Percentiles rank a stretch among this genome's conserved stretches.
These are phyloP conservation scores for Hevea brasiliensis DNA, from an alignment of 345 rosid genomes.

Conservation along the genomic window DNA sequence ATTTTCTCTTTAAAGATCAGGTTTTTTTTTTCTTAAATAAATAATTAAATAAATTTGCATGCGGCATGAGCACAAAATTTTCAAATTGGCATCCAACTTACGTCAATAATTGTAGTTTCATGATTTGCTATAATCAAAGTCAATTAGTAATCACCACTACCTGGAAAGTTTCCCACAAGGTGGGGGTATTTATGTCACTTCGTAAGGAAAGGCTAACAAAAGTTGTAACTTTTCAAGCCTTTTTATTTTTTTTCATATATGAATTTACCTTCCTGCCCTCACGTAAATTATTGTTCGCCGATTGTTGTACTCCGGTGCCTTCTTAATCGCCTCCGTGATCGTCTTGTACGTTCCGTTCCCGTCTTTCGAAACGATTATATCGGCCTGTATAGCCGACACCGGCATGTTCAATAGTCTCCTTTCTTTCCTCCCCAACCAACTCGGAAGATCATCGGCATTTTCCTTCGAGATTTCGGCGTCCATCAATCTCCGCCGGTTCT, in stretches of 20 bases:
- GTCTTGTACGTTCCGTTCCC: conserved; percentile 89
- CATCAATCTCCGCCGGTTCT: conserved; percentile 68
- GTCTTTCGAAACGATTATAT: conserved; percentile 72
- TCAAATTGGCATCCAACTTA: no score
- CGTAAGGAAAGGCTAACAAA: background rate
- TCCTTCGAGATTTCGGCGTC: conserved; percentile 22
- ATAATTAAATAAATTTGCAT: no score
- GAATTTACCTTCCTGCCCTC: conserved; percentile 81
- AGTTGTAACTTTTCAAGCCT: background rate
- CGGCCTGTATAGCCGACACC: conserved; percentile 63
- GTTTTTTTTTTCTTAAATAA: no score
- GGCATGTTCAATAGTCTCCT: conserved; percentile 57
- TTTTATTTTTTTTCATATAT: background rate
- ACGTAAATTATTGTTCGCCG: conserved; percentile 84
- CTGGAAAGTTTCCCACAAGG: background rate
- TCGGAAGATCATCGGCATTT: conserved; percentile 47
- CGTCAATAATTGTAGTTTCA: background rate
- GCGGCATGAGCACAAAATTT: no score
- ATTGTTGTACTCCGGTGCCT: conserved; percentile 64
- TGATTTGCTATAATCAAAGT: conserved; percentile 1
- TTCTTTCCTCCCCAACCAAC: conserved; percentile 65
- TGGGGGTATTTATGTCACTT: conserved; percentile 14
- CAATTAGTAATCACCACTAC: background rate
- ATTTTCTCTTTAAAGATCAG: no score
- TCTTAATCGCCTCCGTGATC: conserved; percentile 84